Evolutionary conservation across 768 basidiomycete species (phyloP), one percentile per base, ranked within the genome.

Genomic region (Kwoniella sp.): DNA sequence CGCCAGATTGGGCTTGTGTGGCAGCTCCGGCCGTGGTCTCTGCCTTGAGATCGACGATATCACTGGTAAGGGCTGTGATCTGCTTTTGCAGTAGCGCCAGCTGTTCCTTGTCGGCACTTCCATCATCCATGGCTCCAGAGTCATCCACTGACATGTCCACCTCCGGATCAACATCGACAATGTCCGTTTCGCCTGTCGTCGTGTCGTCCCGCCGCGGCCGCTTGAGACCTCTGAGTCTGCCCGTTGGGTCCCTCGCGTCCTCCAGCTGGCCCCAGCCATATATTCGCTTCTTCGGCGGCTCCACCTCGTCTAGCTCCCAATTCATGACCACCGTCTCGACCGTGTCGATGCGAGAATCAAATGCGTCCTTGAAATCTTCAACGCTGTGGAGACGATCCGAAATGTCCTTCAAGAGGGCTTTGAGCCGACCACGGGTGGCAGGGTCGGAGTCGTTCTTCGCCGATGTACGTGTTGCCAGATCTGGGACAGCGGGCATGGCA

Each of bases 201-300:
- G n/a, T 38, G 9, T 49, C 27, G 19, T 28, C 47, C 26, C 25
- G 26, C 7, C 14, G 17, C 43, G 48, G 45, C 38, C 55, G 27
- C 32, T 56, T 56, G 25, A 50, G 8, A 20, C 55, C 50, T 46
- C 45, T 44, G 20, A 49, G 12, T 14, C 19, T 39, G 9, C 45
- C 36, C 2, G 29, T 31, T 11, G 52, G 52, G 42, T 59, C 57
- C 26, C 57, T 33, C 26, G 22, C 22, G 15, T 42, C 27, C 38
- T 50, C 55, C 22, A 56, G 12, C 36, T 56, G 32, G 7, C 31
- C 43, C 55, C 47, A 44, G 27, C 20, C 29, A 8, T n/a, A 39
- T 19, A 19, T 26, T 15, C 32, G 43, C 42, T 29, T 43, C 33
- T 37, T 33, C 29, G 42, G 42, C 17, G 26, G 14, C 22, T 52